Evolutionary conservation across 164 flowering plant species (phyloP).

Genomic region (Nymphaea thermarum): DNA sequence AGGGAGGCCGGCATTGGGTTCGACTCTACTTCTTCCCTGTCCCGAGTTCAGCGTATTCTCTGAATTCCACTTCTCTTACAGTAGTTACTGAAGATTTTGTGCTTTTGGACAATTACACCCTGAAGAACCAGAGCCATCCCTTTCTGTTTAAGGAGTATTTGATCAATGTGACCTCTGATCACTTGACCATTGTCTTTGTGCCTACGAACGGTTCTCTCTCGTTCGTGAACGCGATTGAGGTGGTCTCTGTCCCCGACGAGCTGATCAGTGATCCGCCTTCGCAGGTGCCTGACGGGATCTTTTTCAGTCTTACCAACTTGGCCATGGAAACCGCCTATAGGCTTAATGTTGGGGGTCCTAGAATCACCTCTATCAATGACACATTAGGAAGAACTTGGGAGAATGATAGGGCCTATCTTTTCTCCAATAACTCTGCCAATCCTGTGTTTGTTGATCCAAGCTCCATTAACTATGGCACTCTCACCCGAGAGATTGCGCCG

Average conservation of each 20-base stretch:
- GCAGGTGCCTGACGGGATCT: conserved; percentile 18
- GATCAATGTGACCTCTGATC: conserved; percentile 18
- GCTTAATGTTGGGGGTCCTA: conserved; percentile 32
- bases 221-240: conserved; percentile 27
- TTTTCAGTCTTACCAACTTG: conserved; percentile 11
- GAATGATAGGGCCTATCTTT: conserved; percentile 20
- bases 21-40: conserved; percentile 22
- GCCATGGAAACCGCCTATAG: conserved; percentile 24
- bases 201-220: conserved; percentile 18
- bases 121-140: conserved; percentile 13
- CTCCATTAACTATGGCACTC: conserved; percentile 21
- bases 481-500: conserved; percentile 66
- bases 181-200: conserved; percentile 14
- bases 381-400: conserved; percentile 34
- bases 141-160: conserved; percentile 23
- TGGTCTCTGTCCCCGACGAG: conserved; percentile 23
- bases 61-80: conserved; percentile 15
- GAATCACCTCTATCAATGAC: conserved; percentile 24
- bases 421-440: conserved; percentile 16
- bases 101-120: conserved; percentile 19
- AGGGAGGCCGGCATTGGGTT: conserved; percentile 21
- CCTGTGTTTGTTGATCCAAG: conserved; percentile 11
- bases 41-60: conserved; percentile 10
- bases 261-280: conserved; percentile 16
- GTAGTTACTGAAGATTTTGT: conserved; percentile 18